Base-by-base conservation (phyloP, 2,329 filamentous ascomycete genomes). In the Grosmannia serpens region DNA sequence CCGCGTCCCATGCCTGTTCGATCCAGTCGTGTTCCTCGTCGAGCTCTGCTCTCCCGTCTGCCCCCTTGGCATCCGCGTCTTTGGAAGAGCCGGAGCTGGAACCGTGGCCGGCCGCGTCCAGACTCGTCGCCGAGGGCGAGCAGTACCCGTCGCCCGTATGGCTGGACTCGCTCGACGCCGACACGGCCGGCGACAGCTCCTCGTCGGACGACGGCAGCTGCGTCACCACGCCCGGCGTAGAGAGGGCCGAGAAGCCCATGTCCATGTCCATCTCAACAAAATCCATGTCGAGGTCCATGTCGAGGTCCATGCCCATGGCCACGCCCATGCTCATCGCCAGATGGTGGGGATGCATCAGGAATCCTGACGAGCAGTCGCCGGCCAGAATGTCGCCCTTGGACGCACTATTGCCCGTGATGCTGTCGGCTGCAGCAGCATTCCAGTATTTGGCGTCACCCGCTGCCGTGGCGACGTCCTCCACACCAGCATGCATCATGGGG, bases 291-390 rank as follows among this genome's bases (percentile, higher is more conserved):
- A 60, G 29, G n/a, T 58, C 55, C 55, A 60, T 46, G 53, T 60
- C 56, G 27, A 62, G 57, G 33, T 59, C 62, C 57, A 60, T 59
- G 60, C 72, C 74, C 13, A 76, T 68, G 27, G 71, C 73, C 22
- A 75, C 66, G 54, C 75, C 73, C 67, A 76, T 71, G 3, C 73
- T 72, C 65, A 77, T 68, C 5, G 74, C 73, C 5, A 77, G 66
- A 17, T 61, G 62, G 58, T 62, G 62, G 17, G 62, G 58, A 7
- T 46, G 47, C 15, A 60, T 53, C 55, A 58, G n/a, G 4, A 62
- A 60, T 0, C 49, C 53, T 5, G 56, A 29, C 0, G 47, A 51
- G 33, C 26, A 31, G 26, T 46, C 24, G 17, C 47, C 26, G 22
- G 24, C 44, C 1, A 52, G n/a, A 11, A 15, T 10, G 20, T 26